phyloP scores from a whole-genome alignment of 1,139 yeast genomes.

The Diutina mesorugosa region DNA sequence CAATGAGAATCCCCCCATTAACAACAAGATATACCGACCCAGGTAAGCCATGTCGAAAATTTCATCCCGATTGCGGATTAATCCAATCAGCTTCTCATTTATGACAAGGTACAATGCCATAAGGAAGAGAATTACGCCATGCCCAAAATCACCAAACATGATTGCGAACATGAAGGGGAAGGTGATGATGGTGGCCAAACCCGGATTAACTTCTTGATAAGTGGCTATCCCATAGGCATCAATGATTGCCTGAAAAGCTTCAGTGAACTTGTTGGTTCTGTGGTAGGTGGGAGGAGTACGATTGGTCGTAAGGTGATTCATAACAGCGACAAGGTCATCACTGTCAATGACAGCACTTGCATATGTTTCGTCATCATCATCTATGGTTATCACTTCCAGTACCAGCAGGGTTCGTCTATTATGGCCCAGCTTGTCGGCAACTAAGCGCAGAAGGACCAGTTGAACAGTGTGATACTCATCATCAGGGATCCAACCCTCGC shows the following conservation, averaged over 20 bases:
- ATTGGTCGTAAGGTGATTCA: conserved; percentile 1
- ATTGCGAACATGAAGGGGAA: conserved; percentile 3
- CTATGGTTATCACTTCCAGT: background rate
- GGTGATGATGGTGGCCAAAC: conserved; percentile 2
- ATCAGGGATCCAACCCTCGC: conserved; percentile 93
- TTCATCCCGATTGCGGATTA: background rate
- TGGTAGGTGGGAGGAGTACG: conserved; percentile 1
- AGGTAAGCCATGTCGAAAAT: conserved; percentile 2
- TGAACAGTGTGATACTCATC: conserved; percentile 11
- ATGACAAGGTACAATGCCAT: background rate
- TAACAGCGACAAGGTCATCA: conserved; percentile 1
- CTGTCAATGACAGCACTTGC: background rate
- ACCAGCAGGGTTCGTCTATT: background rate
- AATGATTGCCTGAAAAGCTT: background rate
- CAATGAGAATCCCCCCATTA: conserved; percentile 1
- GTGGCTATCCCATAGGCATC: conserved; percentile 2
- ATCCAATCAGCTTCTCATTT: background rate
- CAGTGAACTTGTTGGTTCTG: conserved; percentile 2
- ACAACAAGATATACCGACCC: background rate
- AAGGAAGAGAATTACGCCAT: background rate
- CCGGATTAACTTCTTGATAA: conserved; percentile 2
- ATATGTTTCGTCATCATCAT: background rate
- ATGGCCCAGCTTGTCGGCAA: background rate
- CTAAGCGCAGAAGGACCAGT: background rate
- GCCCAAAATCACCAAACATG: conserved; percentile 2